A percentile compares a stretch with the other conserved stretches of the same genome.
Conservation (phyloP, 208 protist species). For the Leishmania amazonensis region DNA sequence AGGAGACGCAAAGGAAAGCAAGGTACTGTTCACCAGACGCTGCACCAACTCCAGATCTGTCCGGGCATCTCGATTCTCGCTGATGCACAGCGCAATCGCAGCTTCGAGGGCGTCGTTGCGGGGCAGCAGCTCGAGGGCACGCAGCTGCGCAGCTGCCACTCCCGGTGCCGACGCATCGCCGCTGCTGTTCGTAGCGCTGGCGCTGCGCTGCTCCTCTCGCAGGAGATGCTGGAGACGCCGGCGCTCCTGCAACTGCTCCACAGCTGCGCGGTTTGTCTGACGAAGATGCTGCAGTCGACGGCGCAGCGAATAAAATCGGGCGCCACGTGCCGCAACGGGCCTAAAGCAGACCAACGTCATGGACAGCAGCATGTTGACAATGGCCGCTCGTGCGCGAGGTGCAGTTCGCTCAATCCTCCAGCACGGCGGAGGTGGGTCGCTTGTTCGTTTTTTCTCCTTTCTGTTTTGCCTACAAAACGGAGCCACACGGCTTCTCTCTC, state of each 20-base stretch:
- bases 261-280: conserved; percentile 25
- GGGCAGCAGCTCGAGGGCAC: conserved; percentile 51
- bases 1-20: conserved; percentile 84
- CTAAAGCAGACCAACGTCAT: conserved; percentile 11
- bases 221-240: conserved; percentile 33
- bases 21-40: conserved; percentile 66
- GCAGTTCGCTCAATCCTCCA: background rate
- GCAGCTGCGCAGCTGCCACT: conserved; percentile 4
- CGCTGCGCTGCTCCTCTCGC: conserved; percentile 8
- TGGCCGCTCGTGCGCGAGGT: background rate
- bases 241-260: conserved; percentile 34
- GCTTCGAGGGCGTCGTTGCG: conserved; percentile 72
- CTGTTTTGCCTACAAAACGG: background rate
- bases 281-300: conserved; percentile 33
- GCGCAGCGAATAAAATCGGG: conserved; percentile 12
- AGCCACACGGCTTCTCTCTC: background rate
- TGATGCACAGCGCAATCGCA: conserved; percentile 75
- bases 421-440: background rate
- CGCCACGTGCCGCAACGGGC: background rate
- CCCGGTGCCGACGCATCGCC: background rate
- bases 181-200: conserved; percentile 1
- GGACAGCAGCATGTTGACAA: conserved; percentile 6
- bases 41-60: conserved; percentile 84
- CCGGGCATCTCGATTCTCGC: conserved; percentile 74
- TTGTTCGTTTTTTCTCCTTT: background rate